Evolutionary conservation across 495 filamentous ascomycete species (phyloP), one percentile per base, ranked within the genome.

Genomic region (Lichina pygmaea): DNA sequence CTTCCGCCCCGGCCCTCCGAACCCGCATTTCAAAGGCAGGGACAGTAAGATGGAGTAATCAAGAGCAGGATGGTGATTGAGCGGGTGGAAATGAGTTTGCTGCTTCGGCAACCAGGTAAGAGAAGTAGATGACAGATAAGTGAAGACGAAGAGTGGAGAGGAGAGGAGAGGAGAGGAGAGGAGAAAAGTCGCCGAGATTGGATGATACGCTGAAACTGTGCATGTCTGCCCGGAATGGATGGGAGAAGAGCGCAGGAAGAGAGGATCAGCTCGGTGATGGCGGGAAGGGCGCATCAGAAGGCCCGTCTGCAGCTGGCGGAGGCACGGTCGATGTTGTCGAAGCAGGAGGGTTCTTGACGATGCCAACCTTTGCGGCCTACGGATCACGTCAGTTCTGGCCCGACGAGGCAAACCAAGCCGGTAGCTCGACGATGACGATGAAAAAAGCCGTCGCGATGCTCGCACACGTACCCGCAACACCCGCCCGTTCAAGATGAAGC

Each of bases 301-400:
- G 13, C 24, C 24, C 24, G 36, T 39, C 36, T 11, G 36, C 3
- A 11, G 36, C 36, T 39, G 36, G 13, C 6, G 36, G 10, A 15
- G 36, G 13, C 13, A 15, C 10, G 13, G 10, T 39, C 36, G 36
- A 39, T 39, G 36, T 11, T 39, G 24, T 2, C 24, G 24, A 24
- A 24, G 24, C 38, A n/a, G n/a, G 15, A 44, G 45, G 38, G 58
- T 77, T 75, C 61, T 77, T 73, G 38, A 91, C 86, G 47, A 95
- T 81, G 52, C 86, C 86, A 46, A 95, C 86, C 70, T 95, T 92
- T 51, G 86, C 82, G 49, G 86, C 79, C 65, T 74, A 43, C 41
- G 5, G 41, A 38, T 44, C 43, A 41, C 13, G 34, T 42, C 13
- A 43, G 44, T 53, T 54, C 15, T 11, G 1, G 9, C 17, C 2